Conservation (phyloP, 371 early-diverging fungal species). For the Rhizopus microsporus region DNA sequence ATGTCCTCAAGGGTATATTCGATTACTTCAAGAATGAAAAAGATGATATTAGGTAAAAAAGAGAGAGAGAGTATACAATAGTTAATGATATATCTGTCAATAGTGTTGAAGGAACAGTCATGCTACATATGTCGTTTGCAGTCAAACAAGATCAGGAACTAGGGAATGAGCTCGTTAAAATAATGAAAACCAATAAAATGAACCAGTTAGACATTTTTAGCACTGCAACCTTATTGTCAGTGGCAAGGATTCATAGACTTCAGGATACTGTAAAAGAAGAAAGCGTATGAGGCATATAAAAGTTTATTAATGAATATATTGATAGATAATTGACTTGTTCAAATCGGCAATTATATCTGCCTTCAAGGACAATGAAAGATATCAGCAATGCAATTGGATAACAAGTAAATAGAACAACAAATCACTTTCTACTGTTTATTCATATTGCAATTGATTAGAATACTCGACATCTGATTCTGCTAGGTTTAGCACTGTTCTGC, state of each 20-base stretch:
- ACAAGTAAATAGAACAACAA: constrained; percentile 27
- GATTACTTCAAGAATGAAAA: constrained; percentile 16
- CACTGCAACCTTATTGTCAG: constrained; percentile 57
- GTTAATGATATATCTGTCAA: background rate
- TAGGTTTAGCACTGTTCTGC: constrained; percentile 12
- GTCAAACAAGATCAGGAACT: constrained; percentile 67
- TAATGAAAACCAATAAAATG: constrained; percentile 47
- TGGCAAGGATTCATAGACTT: constrained; percentile 61
- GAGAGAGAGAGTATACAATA: background rate
- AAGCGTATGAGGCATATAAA: background rate
- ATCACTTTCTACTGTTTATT: background rate
- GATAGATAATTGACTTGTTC: constrained; percentile 51
- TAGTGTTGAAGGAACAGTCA: constrained; percentile 59
- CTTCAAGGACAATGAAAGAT: constrained; percentile 55
- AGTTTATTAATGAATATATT: background rate
- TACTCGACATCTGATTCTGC: constrained; percentile 8
- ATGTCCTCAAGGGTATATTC: constrained; percentile 18
- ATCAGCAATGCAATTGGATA: constrained; percentile 55
- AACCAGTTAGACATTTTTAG: constrained; percentile 52
- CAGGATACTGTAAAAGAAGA: constrained; percentile 45
- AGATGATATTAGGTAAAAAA: constrained; percentile 5
- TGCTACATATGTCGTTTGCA: constrained; percentile 64
- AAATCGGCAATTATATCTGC: constrained; percentile 45
- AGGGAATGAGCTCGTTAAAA: constrained; percentile 59
- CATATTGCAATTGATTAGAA: background rate